phyloP scores from a whole-genome alignment of 2,329 filamentous ascomycete species.

The Cladosporium sp. region DNA sequence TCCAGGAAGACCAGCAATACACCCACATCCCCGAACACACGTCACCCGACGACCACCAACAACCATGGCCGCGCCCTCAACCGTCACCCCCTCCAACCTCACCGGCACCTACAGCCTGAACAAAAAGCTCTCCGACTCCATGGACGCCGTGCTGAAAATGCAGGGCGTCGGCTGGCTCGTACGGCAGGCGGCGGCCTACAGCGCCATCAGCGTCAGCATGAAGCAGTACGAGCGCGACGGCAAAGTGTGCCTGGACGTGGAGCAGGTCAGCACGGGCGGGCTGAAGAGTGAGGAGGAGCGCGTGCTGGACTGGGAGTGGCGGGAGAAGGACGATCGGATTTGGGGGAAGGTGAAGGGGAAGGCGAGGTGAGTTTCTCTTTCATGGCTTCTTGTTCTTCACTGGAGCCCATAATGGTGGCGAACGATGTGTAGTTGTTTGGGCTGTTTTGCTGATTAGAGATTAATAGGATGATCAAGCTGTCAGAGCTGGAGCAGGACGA shows the following conservation, averaged over 20 bases:
- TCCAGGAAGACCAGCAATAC: not conserved
- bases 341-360: constrained; percentile 66
- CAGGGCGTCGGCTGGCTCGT: constrained; percentile 39
- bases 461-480: constrained; percentile 32
- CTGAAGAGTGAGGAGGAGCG: constrained; percentile 60
- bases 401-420: not conserved
- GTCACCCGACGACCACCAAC: not conserved
- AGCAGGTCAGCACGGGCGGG: constrained; percentile 65
- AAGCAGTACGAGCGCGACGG: constrained; percentile 44
- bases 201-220: constrained; percentile 61
- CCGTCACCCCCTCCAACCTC: constrained; percentile 61
- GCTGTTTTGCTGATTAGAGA: not conserved
- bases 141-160: constrained; percentile 63
- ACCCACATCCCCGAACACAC: not conserved
- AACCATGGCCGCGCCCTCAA: constrained; percentile 65
- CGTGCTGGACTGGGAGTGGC: constrained; percentile 50
- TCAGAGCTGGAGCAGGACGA: constrained; percentile 38
- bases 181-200: constrained; percentile 53
- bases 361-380: constrained; percentile 34
- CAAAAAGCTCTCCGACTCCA: constrained; percentile 62
- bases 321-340: constrained; percentile 69
- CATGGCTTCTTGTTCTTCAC: not conserved
- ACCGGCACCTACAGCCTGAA: constrained; percentile 70
- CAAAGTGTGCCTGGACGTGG: constrained; percentile 36
- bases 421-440: not conserved